Evolutionary conservation across 495 filamentous ascomycete genomes (phyloP).

Genomic region (Aspergillus kassunensis): DNA sequence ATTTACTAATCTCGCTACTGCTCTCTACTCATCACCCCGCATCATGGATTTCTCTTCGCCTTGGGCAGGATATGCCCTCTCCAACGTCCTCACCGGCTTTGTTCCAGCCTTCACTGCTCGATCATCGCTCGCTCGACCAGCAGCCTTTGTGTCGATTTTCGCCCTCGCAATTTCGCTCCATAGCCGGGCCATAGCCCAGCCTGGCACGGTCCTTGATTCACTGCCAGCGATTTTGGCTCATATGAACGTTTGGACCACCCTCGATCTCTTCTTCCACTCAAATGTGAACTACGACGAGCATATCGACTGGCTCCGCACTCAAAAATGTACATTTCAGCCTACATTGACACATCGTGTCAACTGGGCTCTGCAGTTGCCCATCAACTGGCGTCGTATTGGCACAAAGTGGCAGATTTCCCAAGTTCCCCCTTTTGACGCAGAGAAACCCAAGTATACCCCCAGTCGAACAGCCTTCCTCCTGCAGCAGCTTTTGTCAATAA

Average conservation of each 20-base stretch:
- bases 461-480: neutral
- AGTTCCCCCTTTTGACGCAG: neutral
- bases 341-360: neutral
- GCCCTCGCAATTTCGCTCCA: neutral
- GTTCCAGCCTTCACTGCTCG: neutral
- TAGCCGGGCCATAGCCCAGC: too few species aligned
- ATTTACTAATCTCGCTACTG: too few species aligned
- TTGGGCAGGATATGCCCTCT: neutral
- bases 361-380: neutral
- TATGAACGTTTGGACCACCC: neutral
- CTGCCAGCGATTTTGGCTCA: neutral
- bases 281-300: neutral
- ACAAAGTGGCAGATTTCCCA: neutral
- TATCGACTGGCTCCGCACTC: neutral
- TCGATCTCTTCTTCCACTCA: neutral
- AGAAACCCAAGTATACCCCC: neutral
- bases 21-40: too few species aligned
- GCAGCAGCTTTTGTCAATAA: neutral
- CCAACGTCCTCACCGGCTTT: neutral
- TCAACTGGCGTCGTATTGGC: neutral
- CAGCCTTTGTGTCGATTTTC: neutral
- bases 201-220: too few species aligned
- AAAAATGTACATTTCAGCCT: neutral
- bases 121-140: neutral
- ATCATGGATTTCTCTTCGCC: neutral